A percentile compares a stretch with the other conserved stretches of the same genome.
Evolutionary conservation across 129 eudicot species (phyloP).

Genomic region (Helichrysum umbraculigerum): DNA sequence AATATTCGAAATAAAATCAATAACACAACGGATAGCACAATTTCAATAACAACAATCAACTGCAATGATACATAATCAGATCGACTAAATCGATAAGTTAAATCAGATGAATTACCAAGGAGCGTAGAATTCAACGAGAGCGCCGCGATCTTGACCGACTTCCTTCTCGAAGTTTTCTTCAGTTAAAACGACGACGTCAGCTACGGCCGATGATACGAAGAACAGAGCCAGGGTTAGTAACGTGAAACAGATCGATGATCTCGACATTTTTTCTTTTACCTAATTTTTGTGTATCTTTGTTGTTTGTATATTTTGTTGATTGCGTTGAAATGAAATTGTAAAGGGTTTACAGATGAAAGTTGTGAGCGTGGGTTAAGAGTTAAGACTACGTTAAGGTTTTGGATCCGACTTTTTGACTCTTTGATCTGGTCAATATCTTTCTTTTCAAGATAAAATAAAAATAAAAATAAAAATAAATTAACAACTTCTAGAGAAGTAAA

Average conservation of each 20-base stretch:
- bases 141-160: conserved; percentile 91
- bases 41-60: conserved; percentile 7
- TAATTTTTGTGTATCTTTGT: background rate
- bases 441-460: conserved; percentile 12
- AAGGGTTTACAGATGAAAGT: conserved; percentile 21
- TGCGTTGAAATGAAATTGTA: background rate
- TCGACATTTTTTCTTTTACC: conserved; percentile 26
- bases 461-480: background rate
- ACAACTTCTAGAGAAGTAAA: background rate
- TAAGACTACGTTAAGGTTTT: conserved; percentile 33
- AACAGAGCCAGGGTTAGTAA: conserved; percentile 46
- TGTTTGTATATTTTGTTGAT: background rate
- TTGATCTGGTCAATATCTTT: conserved; percentile 28
- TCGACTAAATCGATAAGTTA: conserved; percentile 1
- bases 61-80: background rate
- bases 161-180: conserved; percentile 90
- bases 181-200: conserved; percentile 80
- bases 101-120: conserved; percentile 69
- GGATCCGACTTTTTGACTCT: conserved; percentile 12
- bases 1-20: background rate
- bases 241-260: conserved; percentile 47
- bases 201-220: conserved; percentile 49
- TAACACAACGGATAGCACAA: background rate
- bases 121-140: conserved; percentile 99
- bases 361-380: conserved; percentile 18